Base-by-base conservation (phyloP, 495 filamentous ascomycete species). In the Aspergillus sclerotiicarbonarius region DNA sequence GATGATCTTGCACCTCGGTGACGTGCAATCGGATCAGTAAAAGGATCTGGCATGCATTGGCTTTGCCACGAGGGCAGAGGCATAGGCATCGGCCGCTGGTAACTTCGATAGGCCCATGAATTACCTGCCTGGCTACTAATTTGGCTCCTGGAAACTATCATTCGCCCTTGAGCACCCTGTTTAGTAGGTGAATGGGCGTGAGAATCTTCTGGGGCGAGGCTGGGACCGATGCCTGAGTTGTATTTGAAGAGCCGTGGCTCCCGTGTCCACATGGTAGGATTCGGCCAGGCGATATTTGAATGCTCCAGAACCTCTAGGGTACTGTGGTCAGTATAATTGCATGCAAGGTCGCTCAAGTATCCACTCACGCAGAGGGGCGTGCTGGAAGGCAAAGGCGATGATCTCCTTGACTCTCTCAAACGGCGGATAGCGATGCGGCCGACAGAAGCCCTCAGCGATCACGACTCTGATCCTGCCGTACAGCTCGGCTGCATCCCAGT, bases 201-300 rank as follows among this genome's bases (percentile, higher is more conserved):
- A 16, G 60, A 54, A 37, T 80, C 78, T 10, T 73, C 75, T 8
- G 55, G 33, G 7, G 62, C 67, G 19, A 25, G 25, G 5, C 55
- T 56, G 19, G 63, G 57, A 13, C 57, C 56, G n/a, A 51, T 58
- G 16, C 61, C 62, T 15, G 74, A 67, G 46, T 64, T 62, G 21
- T 71, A 67, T 45, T 73, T 73, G 54, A 76, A 71, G 16, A 69
- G 67, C 39, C 75, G 72, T 8, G 71, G 63, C 25, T 72, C 61
- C 19, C 82, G 81, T 12, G 74, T 78, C 87, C 85, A 92, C 88
- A 91, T 91, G 18, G 70, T 68, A 46, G 82, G 79, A 70, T 90
- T 92, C 2, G 90, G 90, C 89, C 89, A 94, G 15, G 90, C 89
- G 63, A 94, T 90, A n/a, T 79, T 81, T 33, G 84, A 87, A 53